These are phyloP conservation scores for Spiraea crenata DNA, from an alignment of 331 rosid species.

Conservation along the genomic window DNA sequence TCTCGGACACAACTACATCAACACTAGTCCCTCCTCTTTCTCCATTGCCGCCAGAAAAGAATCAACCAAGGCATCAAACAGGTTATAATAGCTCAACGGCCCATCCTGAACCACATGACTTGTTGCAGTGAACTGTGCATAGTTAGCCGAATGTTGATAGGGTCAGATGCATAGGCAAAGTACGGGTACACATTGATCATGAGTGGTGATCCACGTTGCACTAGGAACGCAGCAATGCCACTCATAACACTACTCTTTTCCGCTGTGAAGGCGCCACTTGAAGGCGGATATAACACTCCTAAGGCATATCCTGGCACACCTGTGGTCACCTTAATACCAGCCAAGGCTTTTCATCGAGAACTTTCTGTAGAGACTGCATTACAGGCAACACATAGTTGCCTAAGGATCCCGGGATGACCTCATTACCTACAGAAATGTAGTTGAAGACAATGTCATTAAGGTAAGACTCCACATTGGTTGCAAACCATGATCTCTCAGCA, in stretches of 20 bases:
- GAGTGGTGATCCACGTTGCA: background rate
- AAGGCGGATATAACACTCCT: slow-evolving; percentile 20
- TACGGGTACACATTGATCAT: slow-evolving; percentile 38
- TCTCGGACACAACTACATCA: slow-evolving; percentile 26
- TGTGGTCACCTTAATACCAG: slow-evolving; percentile 22
- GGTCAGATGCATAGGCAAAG: slow-evolving; percentile 9
- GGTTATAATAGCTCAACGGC: slow-evolving; percentile 8
- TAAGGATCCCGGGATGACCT: slow-evolving; percentile 23
- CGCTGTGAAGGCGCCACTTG: slow-evolving; percentile 14
- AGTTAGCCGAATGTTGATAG: background rate
- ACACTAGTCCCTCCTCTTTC: background rate
- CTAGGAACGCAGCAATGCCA: slow-evolving; percentile 6
- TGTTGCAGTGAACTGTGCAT: background rate
- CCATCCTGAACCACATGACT: slow-evolving; percentile 25
- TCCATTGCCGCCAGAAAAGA: slow-evolving; percentile 32
- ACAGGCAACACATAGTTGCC: slow-evolving; percentile 25
- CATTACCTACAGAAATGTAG: slow-evolving; percentile 31
- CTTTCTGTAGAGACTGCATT: slow-evolving; percentile 16
- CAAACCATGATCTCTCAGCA: slow-evolving; percentile 19
- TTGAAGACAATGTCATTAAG: slow-evolving; percentile 4
- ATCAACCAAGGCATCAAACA: slow-evolving; percentile 38
- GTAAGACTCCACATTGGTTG: slow-evolving; percentile 22
- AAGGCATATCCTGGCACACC: slow-evolving; percentile 14
- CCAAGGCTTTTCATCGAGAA: background rate
- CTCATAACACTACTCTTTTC: background rate